Conservation (phyloP, 352 stramenopile species). For the Pythium scleroteichum region DNA sequence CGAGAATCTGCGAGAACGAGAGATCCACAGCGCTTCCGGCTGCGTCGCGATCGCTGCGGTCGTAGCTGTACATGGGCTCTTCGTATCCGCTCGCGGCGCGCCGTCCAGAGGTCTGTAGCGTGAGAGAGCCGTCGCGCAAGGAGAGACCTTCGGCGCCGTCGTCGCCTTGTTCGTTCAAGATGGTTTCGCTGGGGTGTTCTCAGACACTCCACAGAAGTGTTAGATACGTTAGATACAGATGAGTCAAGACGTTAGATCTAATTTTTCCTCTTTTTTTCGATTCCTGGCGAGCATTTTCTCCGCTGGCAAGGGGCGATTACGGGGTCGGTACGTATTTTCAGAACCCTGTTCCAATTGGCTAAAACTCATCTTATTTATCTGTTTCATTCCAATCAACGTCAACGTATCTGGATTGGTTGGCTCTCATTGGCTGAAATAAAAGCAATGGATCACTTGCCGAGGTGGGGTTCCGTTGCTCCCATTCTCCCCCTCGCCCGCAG, state of each 20-base stretch:
- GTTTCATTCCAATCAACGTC: constrained; percentile 15
- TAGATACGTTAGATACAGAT: constrained; percentile 23
- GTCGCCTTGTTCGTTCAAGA: constrained; percentile 2
- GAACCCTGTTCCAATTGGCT: constrained; percentile 21
- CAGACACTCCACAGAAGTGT: neutral
- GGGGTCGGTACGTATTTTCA: constrained; percentile 11
- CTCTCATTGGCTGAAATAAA: constrained; percentile 8
- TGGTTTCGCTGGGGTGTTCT: constrained; percentile 14
- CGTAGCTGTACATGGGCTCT: constrained; percentile 39
- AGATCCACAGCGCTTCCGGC: constrained; percentile 54
- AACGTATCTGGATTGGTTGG: neutral
- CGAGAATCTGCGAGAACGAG: constrained; percentile 81
- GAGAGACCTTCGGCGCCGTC: constrained; percentile 1
- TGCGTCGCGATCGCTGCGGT: constrained; percentile 31
- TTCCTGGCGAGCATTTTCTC: no score
- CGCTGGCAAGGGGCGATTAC: neutral
- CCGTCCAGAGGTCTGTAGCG: no score
- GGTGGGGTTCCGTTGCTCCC: constrained; percentile 13
- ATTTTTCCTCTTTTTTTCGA: constrained; percentile 1
- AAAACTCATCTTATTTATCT: constrained; percentile 9
- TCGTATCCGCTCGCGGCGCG: neutral
- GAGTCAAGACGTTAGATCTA: constrained; percentile 2
- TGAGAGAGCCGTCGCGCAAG: neutral
- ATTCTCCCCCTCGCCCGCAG: constrained; percentile 8
- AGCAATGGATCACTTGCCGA: constrained; percentile 23